phyloP scores from a whole-genome alignment of 2,329 filamentous ascomycete genomes.

The Alternaria sp. region DNA sequence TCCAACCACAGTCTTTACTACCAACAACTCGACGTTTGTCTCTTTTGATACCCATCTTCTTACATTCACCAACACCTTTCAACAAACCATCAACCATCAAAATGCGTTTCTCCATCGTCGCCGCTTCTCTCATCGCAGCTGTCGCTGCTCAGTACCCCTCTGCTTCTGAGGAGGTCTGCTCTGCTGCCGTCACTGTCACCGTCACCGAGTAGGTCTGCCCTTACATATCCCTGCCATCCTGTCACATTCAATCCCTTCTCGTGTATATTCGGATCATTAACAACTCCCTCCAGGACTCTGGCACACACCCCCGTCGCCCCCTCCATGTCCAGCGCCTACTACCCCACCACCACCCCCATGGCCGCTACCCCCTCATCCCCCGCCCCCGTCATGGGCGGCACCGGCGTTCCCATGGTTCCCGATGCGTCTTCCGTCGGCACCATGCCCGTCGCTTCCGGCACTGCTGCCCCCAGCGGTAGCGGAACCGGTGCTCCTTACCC shows the following conservation, averaged over 20 bases:
- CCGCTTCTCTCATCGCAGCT: constrained; percentile 36
- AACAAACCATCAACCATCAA: constrained; percentile 15
- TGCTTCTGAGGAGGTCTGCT: constrained; percentile 31
- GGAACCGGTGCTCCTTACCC: constrained; percentile 34
- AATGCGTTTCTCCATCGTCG: constrained; percentile 46
- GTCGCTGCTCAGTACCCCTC: constrained; percentile 33
- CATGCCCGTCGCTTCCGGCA: background rate
- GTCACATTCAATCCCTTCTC: background rate
- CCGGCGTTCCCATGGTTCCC: constrained; percentile 21
- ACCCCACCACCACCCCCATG: constrained; percentile 32
- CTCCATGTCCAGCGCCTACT: constrained; percentile 34
- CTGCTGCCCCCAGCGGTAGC: constrained; percentile 29
- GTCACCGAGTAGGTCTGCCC: constrained; percentile 38
- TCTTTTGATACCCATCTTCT: constrained; percentile 17
- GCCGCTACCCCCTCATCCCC: constrained; percentile 11
- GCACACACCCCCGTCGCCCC: constrained; percentile 33
- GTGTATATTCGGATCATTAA: background rate
- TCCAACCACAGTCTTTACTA: constrained; percentile 23
- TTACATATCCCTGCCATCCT: background rate
- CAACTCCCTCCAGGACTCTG: constrained; percentile 15
- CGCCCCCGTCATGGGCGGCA: constrained; percentile 31
- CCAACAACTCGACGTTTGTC: constrained; percentile 10
- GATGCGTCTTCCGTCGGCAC: constrained; percentile 9
- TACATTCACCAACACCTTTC: constrained; percentile 10
- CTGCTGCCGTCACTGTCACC: constrained; percentile 34